Base-by-base conservation (phyloP, 257 asterid species). In the Penstemon newberryi region DNA sequence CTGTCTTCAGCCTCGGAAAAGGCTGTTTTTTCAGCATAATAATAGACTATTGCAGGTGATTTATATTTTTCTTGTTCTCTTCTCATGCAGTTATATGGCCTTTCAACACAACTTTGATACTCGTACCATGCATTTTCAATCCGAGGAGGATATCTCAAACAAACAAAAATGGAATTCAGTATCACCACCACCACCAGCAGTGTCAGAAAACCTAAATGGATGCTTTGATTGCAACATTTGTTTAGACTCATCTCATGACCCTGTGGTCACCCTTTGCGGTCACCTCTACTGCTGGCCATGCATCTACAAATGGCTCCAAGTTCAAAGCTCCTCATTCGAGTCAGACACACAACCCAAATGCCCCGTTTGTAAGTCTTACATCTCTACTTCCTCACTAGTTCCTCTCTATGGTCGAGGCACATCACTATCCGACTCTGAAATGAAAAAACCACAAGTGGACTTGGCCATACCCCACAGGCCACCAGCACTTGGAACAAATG, bases 201-300 rank as follows among this genome's bases (percentile, higher is more conserved):
- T 25, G 33, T 74, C 80, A 4, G 97, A 90, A 67, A 78, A 74
- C 65, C 45, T 78, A 43, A 85, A 70, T 7, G 91, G 80, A 58
- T 77, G 89, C 78, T 91, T 84, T 51, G 98, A 91, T 69, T 91
- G 98, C 87, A 89, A 87, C 73, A 91, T 91, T 13, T 91, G 98
- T 67, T 78, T 91, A 52, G 96, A 91, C 55, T 80, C 95, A 2
- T 89, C 88, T 5, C 83, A 79, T 2, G 98, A 91, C 13, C 98
- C 98, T 3, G 90, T 91, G 7, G 92, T 89, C 68, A 89, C 95
- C 56, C 87, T 89, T 36, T 91, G 98, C 15, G 98, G 98, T 19
- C 98, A 91, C 73, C 89, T 91, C 42, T 91, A 87, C 74, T 91
- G 98, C 71, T 91, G 98, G 98, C 92, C 96, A 9, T 91, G 98